phyloP scores from a whole-genome alignment of 2,329 filamentous ascomycete genomes.

The Penicillium capsulatum region DNA sequence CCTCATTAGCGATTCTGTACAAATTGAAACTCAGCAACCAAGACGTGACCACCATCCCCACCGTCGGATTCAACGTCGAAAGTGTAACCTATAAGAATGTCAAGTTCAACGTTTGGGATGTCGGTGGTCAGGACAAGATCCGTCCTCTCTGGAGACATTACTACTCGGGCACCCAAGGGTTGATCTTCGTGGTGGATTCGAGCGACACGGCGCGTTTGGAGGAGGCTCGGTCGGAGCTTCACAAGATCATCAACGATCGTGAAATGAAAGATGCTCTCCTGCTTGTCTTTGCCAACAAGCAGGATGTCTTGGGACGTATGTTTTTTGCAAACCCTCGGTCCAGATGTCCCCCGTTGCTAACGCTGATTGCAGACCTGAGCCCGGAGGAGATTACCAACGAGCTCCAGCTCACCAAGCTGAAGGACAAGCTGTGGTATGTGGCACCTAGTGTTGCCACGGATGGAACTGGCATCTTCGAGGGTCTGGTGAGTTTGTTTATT shows the following conservation, averaged over 20 bases:
- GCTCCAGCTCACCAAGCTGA: constrained; percentile 70
- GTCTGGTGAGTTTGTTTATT: constrained; percentile 54
- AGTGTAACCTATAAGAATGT: constrained; percentile 99
- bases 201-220: constrained; percentile 88
- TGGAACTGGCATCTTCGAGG: constrained; percentile 75
- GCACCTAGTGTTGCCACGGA: constrained; percentile 78
- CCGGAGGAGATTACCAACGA: constrained; percentile 75
- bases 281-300: constrained; percentile 98
- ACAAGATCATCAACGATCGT: constrained; percentile 95
- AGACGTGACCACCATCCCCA: constrained; percentile 96
- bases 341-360: constrained; percentile 1
- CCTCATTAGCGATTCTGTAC: constrained; percentile 76
- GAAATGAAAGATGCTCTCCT: constrained; percentile 96
- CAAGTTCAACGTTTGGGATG: constrained; percentile 99
- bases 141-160: constrained; percentile 96
- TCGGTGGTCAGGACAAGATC: constrained; percentile 98
- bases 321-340: constrained; percentile 11
- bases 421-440: constrained; percentile 81
- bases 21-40: constrained; percentile 92
- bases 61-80: constrained; percentile 98
- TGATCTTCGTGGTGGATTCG: constrained; percentile 98
- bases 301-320: constrained; percentile 80
- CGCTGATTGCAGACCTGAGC: constrained; percentile 60
- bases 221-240: constrained; percentile 86
- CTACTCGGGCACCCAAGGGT: constrained; percentile 90